Evolutionary conservation across 2,329 filamentous ascomycete genomes (phyloP), one percentile per base, ranked within the genome.

Genomic region (Trichophyton equinum): DNA sequence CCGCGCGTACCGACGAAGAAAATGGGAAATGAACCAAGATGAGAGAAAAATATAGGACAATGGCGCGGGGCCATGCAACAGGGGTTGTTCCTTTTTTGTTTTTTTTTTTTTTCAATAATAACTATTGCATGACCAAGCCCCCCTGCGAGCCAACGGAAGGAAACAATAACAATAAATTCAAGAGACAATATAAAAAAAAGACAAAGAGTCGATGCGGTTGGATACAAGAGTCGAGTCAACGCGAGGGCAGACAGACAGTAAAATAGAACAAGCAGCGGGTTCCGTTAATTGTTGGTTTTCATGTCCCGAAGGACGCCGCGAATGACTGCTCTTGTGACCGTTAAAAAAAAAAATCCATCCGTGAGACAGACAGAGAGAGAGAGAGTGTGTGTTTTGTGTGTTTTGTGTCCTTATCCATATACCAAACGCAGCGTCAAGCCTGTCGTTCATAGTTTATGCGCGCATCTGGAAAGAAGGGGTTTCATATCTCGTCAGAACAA

Each of bases 261-360:
- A 18, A 42, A 25, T 25, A 22, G 42, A 42, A 25, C 22, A 44
- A 57, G 18, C 27, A 38, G 18, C 1, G 8, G 55, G 20, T 42
- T 27, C 55, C 27, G 1, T 27, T 27, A 20, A n/a, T 25, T 57
- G 38, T 20, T 57, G n/a, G 30, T 22, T 15, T 42, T 38, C 33
- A 38, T 7, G 33, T 44, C 22, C 22, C 20, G 40, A 57, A 15
- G 22, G 33, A 57, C 36, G 25, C 36, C 36, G 40, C 55, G 15
- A 18, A 18, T 9, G 30, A 38, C 33, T 11, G 13, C 40, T 44
- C 22, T 42, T 40, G 40, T 57, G 36, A 57, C 33, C 33, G 44
- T 42, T 57, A 42, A 57, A 53, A 27, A 46, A 57, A 38, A 9
- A 57, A n/a, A n/a, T 42, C 55, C 33, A 44, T 40, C 55, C 55